These are phyloP conservation scores for Tricholoma bakamatsutake DNA, from an alignment of 768 basidiomycete species.

Conservation along the genomic window DNA sequence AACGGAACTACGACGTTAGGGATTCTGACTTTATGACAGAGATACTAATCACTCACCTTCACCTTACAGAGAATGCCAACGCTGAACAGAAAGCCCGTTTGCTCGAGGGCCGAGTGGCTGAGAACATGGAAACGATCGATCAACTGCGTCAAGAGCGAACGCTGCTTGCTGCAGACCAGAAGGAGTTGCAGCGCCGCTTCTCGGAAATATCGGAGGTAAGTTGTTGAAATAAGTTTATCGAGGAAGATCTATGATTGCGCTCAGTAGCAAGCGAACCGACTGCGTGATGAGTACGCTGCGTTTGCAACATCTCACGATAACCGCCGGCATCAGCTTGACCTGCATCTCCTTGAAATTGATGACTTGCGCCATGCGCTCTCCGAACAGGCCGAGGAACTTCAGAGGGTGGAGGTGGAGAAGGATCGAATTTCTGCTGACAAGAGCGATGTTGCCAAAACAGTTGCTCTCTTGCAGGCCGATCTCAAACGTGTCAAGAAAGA, in stretches of 20 bases:
- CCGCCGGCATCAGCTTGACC: constrained; percentile 68
- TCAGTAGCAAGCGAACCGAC: constrained; percentile 49
- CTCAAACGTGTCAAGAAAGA: constrained; percentile 69
- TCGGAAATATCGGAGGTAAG: constrained; percentile 62
- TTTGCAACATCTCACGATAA: constrained; percentile 66
- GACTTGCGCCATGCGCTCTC: constrained; percentile 67
- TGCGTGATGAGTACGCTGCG: constrained; percentile 54
- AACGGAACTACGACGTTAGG: constrained; percentile 63
- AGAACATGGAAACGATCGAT: constrained; percentile 67
- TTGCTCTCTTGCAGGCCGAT: constrained; percentile 67
- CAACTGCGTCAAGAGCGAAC: constrained; percentile 75
- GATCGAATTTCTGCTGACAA: constrained; percentile 56
- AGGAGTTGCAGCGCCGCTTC: constrained; percentile 64
- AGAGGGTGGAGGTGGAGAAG: constrained; percentile 59
- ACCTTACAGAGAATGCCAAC: constrained; percentile 47
- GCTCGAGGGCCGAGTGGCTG: constrained; percentile 59
- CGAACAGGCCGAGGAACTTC: constrained; percentile 55
- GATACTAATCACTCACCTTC: constrained; percentile 1
- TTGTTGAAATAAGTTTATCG: neutral
- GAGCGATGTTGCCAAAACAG: constrained; percentile 56
- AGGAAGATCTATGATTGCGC: neutral
- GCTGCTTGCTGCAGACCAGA: constrained; percentile 62
- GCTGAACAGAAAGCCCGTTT: constrained; percentile 70
- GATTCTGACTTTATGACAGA: neutral
- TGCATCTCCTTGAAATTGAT: constrained; percentile 66